Evolutionary conservation across 352 stramenopile species (phyloP).

Genomic region (Peronospora farinosa): DNA sequence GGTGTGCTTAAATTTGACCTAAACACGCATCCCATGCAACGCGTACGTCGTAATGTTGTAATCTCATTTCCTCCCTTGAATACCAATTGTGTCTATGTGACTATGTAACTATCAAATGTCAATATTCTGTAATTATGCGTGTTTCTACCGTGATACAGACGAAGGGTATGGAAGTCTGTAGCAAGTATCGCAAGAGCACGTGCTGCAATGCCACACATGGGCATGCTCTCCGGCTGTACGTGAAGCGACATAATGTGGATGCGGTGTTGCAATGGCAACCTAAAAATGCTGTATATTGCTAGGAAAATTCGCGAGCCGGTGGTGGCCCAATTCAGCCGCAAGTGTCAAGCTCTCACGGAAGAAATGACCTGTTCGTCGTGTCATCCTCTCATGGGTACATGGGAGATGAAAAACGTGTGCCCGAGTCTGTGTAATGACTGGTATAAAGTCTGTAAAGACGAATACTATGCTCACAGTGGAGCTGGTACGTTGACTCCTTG

Average conservation of each 20-base stretch:
- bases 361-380: conserved; percentile 79
- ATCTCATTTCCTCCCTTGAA: not conserved
- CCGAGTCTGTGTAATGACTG: conserved; percentile 70
- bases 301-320: conserved; percentile 77
- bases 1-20: conserved; percentile 66
- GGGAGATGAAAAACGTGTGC: conserved; percentile 67
- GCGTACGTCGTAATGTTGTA: conserved; percentile 27
- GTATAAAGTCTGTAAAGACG: conserved; percentile 59
- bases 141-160: conserved; percentile 23
- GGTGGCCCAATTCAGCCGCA: conserved; percentile 64
- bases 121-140: conserved; percentile 1
- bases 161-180: conserved; percentile 67
- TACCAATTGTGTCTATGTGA: not conserved
- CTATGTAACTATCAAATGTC: not conserved
- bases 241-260: not conserved
- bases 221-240: conserved; percentile 56
- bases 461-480: conserved; percentile 69
- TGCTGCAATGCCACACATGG: conserved; percentile 75
- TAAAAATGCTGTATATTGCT: conserved; percentile 1
- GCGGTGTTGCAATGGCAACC: conserved; percentile 1
- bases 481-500: conserved; percentile 58
- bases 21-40: conserved; percentile 54
- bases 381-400: conserved; percentile 72
- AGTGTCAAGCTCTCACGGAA: conserved; percentile 52
- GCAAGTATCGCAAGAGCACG: conserved; percentile 75